These are phyloP conservation scores for Daldinia sp. DNA, from an alignment of 2,329 filamentous ascomycete genomes.

Conservation along the genomic window DNA sequence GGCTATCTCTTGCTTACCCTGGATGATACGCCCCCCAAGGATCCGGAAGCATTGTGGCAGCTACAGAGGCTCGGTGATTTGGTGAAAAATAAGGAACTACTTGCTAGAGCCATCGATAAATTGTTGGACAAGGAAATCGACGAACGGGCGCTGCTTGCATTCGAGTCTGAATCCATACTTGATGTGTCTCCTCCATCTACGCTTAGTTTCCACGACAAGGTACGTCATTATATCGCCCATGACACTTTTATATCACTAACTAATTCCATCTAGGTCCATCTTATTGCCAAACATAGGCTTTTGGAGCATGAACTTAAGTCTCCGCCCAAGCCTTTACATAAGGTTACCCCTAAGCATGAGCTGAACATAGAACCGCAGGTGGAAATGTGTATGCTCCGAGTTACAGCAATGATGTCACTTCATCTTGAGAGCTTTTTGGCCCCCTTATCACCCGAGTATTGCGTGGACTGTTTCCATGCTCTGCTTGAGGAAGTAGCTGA, in stretches of 20 bases:
- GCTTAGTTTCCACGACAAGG: constrained; percentile 34
- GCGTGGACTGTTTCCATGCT: neutral
- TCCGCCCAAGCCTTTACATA: neutral
- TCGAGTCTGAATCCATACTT: constrained; percentile 4
- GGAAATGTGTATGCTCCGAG: constrained; percentile 10
- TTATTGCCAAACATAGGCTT: constrained; percentile 18
- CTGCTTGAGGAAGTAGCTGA: constrained; percentile 14
- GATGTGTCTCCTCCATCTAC: neutral
- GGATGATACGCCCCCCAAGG: neutral
- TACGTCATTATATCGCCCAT: neutral
- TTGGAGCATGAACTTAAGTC: neutral
- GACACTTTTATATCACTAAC: neutral
- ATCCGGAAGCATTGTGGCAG: constrained; percentile 4
- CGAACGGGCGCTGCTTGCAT: constrained; percentile 15
- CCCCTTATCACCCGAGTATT: neutral
- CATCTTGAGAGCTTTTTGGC: constrained; percentile 5
- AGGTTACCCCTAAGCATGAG: neutral
- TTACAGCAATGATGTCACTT: constrained; percentile 1
- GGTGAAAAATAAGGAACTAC: neutral
- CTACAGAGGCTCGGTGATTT: neutral
- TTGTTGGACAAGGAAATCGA: constrained; percentile 34
- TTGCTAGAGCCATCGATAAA: constrained; percentile 3
- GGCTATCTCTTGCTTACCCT: constrained; percentile 6
- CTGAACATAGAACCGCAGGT: neutral
- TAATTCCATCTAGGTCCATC: constrained; percentile 1